A percentile compares a stretch with the other conserved stretches of the same genome.
Evolutionary conservation across 768 basidiomycete species (phyloP).

Genomic region (Fomitopsis serialis): DNA sequence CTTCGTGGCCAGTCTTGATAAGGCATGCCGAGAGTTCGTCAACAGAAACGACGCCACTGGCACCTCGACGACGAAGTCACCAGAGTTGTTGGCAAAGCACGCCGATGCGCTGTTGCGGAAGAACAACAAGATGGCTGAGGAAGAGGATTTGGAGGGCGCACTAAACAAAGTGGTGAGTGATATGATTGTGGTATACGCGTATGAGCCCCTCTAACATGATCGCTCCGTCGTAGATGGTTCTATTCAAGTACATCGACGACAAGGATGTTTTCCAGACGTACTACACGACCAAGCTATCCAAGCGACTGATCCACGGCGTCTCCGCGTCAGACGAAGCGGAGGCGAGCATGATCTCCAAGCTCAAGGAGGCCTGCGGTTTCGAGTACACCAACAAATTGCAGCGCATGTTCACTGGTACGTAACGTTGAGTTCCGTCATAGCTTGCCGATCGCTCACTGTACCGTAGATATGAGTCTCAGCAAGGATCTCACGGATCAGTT

Average conservation of each 20-base stretch:
- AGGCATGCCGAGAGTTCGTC: conserved; percentile 93
- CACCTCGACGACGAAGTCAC: conserved; percentile 76
- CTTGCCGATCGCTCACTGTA: not conserved
- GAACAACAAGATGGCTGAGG: conserved; percentile 94
- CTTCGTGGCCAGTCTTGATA: conserved; percentile 89
- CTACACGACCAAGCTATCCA: conserved; percentile 91
- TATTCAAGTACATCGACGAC: conserved; percentile 98
- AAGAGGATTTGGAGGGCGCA: conserved; percentile 84
- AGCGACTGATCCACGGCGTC: conserved; percentile 84
- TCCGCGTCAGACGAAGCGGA: conserved; percentile 96
- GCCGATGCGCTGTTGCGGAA: conserved; percentile 86
- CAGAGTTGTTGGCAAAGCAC: conserved; percentile 89
- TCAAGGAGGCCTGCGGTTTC: conserved; percentile 95
- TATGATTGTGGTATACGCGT: not conserved
- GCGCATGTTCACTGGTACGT: conserved; percentile 89
- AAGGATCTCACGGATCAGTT: conserved; percentile 94
- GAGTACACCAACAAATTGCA: conserved; percentile 96
- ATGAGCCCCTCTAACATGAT: not conserved
- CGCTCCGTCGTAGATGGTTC: conserved; percentile 65
- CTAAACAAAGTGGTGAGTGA: conserved; percentile 80
- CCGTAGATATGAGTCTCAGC: conserved; percentile 85
- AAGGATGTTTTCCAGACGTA: conserved; percentile 99
- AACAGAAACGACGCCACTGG: conserved; percentile 91
- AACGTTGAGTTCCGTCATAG: conserved; percentile 5
- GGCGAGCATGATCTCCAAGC: conserved; percentile 94